These are phyloP conservation scores for Ligustrum vulgare DNA, from an alignment of 257 asterid genomes.

Conservation along the genomic window DNA sequence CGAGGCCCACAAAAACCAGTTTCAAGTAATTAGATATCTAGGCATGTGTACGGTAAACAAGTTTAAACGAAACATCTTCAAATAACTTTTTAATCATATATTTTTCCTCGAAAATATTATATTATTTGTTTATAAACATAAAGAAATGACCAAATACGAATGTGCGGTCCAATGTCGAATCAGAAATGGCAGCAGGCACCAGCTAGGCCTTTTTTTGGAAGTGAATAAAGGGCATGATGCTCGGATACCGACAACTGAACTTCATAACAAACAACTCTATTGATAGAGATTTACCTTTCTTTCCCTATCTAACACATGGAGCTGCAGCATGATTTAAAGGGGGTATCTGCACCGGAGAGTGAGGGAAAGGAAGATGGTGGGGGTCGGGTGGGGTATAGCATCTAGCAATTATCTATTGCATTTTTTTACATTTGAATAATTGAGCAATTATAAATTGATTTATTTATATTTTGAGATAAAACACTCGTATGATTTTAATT, in stretches of 20 bases:
- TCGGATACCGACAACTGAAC: slow-evolving; percentile 29
- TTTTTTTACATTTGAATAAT: background rate
- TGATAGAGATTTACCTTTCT: slow-evolving; percentile 15
- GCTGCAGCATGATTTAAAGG: background rate
- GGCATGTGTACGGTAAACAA: too few species aligned
- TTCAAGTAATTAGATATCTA: background rate
- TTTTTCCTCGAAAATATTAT: too few species aligned
- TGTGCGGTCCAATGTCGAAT: slow-evolving; percentile 23
- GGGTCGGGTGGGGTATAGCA: background rate
- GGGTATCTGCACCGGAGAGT: background rate
- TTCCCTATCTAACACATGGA: slow-evolving; percentile 15
- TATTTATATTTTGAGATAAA: too few species aligned
- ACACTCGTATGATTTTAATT: too few species aligned
- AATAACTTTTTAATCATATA: too few species aligned
- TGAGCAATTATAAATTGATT: too few species aligned
- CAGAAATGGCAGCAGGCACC: background rate
- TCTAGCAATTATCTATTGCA: background rate
- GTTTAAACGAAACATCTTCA: too few species aligned
- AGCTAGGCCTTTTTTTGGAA: slow-evolving; percentile 10
- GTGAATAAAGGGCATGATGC: slow-evolving; percentile 11
- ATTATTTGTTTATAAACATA: too few species aligned
- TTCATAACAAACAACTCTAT: slow-evolving; percentile 11
- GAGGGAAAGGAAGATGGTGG: background rate
- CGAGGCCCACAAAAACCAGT: background rate
- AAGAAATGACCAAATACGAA: background rate